A percentile compares a stretch with the other conserved stretches of the same genome.
Conservation (phyloP, 306 rosid species). For the Crotalaria pallida region DNA sequence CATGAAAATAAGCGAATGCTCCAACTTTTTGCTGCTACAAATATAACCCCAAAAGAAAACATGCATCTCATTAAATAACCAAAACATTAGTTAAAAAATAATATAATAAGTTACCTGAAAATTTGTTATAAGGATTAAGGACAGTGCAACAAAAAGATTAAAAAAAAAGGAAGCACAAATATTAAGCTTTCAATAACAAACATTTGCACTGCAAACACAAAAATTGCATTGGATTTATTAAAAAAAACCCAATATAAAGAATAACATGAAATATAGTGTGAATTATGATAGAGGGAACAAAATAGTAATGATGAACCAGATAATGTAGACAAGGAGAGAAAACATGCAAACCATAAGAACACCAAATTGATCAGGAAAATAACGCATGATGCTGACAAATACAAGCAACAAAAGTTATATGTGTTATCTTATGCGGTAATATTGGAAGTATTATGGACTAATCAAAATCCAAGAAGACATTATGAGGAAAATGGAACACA, state of each 20-base stretch:
- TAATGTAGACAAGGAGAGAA: constrained; percentile 5
- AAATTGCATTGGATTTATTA: not conserved
- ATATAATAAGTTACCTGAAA: not conserved
- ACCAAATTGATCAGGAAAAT: not conserved
- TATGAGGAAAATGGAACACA: constrained; percentile 3
- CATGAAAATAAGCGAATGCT: constrained; percentile 56
- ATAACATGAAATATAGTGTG: not conserved
- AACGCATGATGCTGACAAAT: not conserved
- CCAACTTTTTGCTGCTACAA: constrained; percentile 69
- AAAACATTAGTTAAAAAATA: not conserved
- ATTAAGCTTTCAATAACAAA: not conserved
- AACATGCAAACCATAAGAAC: constrained; percentile 8
- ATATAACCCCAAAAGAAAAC: constrained; percentile 38
- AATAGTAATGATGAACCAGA: constrained; percentile 13
- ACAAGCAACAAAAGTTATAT: not conserved
- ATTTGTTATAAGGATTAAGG: not conserved
- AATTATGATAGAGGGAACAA: constrained; percentile 12
- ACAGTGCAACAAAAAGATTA: constrained; percentile 4
- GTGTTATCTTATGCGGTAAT: not conserved
- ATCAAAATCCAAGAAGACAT: not conserved
- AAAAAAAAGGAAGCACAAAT: not conserved
- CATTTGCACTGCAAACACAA: constrained; percentile 8
- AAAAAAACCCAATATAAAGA: not conserved
- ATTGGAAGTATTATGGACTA: not conserved
- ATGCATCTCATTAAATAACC: constrained; percentile 24